phyloP scores from a whole-genome alignment of 495 filamentous ascomycete species.

The Hypoxylon crocopeplum region DNA sequence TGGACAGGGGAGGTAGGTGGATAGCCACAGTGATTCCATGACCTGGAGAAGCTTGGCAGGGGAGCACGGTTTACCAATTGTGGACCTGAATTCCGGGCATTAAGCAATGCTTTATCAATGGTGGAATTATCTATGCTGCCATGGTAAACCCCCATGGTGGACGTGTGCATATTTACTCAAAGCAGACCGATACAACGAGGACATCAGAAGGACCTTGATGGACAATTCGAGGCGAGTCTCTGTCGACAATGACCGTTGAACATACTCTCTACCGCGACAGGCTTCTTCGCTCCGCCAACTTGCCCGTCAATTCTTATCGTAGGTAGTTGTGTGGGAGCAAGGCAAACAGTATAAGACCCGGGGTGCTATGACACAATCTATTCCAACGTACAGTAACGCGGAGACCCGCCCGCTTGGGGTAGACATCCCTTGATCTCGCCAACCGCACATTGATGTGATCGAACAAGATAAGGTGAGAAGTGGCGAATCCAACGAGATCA shows the following conservation, averaged over 20 bases:
- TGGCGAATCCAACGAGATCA: background rate
- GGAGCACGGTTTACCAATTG: slow-evolving; percentile 13
- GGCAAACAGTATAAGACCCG: background rate
- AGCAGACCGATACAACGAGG: background rate
- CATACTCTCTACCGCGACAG: background rate
- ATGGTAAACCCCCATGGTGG: background rate
- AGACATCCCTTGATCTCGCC: slow-evolving; percentile 1
- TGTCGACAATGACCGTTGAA: background rate
- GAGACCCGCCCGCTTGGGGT: slow-evolving; percentile 17
- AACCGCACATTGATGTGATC: slow-evolving; percentile 1
- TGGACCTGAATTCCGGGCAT: slow-evolving; percentile 11
- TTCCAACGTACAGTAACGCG: slow-evolving; percentile 7
- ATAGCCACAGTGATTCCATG: slow-evolving; percentile 24
- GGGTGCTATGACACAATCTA: slow-evolving; percentile 26
- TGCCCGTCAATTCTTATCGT: background rate
- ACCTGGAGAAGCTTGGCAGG: slow-evolving; percentile 39
- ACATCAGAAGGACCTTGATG: background rate
- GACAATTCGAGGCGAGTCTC: background rate
- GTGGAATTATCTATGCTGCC: slow-evolving; percentile 19
- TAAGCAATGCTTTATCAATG: slow-evolving; percentile 29
- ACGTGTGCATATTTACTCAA: background rate
- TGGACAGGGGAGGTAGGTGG: slow-evolving; percentile 17
- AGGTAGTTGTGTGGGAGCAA: background rate
- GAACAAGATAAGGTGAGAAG: slow-evolving; percentile 9
- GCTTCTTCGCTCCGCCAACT: background rate